Percentiles rank a stretch among this genome's conserved stretches.
These are phyloP conservation scores for Sinapis alba DNA, from an alignment of 441 rosid genomes.

Conservation along the genomic window DNA sequence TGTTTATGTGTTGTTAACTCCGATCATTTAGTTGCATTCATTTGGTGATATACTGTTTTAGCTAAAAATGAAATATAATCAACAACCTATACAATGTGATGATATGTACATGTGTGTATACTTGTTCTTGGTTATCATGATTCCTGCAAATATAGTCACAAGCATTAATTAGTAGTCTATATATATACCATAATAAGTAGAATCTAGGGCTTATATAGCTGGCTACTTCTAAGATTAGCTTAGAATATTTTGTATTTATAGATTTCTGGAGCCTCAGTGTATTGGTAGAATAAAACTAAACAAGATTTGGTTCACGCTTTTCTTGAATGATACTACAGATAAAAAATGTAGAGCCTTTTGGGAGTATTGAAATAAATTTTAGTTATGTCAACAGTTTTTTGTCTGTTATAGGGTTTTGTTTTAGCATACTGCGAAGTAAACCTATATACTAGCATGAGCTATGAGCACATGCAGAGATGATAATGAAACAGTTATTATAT, in stretches of 20 bases:
- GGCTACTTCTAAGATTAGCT: not conserved
- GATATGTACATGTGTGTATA: not conserved
- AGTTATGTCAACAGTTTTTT: not conserved
- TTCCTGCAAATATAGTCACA: not conserved
- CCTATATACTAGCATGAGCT: not conserved
- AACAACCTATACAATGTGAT: slow-evolving; percentile 10
- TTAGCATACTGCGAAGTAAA: slow-evolving; percentile 7
- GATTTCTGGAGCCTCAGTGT: slow-evolving; percentile 3
- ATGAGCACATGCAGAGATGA: slow-evolving; percentile 19
- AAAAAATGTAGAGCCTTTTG: not conserved
- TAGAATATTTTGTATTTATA: not conserved
- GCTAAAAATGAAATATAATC: not conserved
- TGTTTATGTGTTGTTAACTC: slow-evolving; percentile 17
- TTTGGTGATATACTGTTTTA: not conserved
- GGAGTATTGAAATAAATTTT: not conserved
- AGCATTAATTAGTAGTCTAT: not conserved
- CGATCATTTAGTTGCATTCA: not conserved
- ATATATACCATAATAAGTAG: not conserved
- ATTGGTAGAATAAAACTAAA: not conserved
- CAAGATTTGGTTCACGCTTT: not conserved
- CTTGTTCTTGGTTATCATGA: not conserved
- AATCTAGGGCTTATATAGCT: not conserved
- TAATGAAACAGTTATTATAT: not conserved
- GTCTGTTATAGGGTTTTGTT: not conserved
- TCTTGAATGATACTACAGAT: slow-evolving; percentile 1